Base-by-base conservation (phyloP, 2,329 filamentous ascomycete species). In the Akanthomyces uredinophilus region DNA sequence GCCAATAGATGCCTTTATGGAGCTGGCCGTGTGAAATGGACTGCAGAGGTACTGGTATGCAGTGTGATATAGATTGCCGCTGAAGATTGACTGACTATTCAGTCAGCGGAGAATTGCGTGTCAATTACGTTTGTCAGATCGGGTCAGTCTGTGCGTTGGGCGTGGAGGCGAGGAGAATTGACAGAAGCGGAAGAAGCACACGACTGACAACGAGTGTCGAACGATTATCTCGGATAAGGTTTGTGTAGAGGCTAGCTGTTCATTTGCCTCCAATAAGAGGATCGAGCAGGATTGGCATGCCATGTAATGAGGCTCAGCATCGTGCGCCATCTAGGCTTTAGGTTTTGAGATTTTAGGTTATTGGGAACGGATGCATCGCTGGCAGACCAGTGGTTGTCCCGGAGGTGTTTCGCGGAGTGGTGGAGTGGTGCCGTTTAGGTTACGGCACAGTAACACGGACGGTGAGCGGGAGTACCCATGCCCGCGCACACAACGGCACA, bases 11-110 rank as follows among this genome's bases (percentile, higher is more conserved):
- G 24, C 13, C 53, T 20, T 44, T 11, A 16, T 18, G 7, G n/a
- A 29, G 20, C 6, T 24, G 27, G 29, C 11, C 27, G n/a, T 24
- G 43, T 46, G 29, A n/a, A 20, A 56, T n/a, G 13, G 32, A n/a
- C 22, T 39, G 29, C 18, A 35, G 16, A 18, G 22, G 43, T n/a
- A n/a, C n/a, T n/a, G n/a, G n/a, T 8, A 55, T 55, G 53, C 18
- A n/a, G 20, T 39, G 43, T 57, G 20, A 47, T 49, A 27, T 16
- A 57, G 43, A 57, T 57, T 47, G 43, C 54, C 43, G 43, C 54
- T 49, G 43, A 56, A 20, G 53, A 56, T 4, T 46, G n/a, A n/a
- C 43, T 16, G 16, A 1, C 22, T 39, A 16, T 16, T 39, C 37
- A 16, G 13, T 16, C 37, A 5, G 37, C 37, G 37, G 37, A 39